phyloP scores from a whole-genome alignment of 2,329 filamentous ascomycete genomes.

The Achaetomium macrosporum region DNA sequence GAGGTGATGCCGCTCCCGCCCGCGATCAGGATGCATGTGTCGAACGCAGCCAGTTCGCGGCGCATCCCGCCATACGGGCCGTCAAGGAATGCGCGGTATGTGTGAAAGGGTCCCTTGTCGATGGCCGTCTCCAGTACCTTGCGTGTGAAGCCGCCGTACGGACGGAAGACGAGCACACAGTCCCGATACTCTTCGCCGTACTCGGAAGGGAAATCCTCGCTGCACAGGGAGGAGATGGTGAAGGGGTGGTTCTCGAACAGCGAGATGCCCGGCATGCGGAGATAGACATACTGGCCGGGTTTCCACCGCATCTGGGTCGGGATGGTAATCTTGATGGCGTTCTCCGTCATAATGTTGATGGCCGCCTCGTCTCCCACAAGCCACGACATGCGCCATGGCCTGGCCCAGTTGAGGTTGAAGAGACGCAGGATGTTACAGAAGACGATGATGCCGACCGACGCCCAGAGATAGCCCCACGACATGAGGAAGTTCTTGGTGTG shows the following conservation, averaged over 20 bases:
- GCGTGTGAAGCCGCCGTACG: constrained; percentile 84
- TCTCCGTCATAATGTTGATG: constrained; percentile 82
- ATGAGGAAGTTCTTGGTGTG: constrained; percentile 88
- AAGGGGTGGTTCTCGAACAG: constrained; percentile 92
- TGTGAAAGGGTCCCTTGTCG: constrained; percentile 82
- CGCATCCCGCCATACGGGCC: constrained; percentile 95
- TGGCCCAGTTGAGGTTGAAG: constrained; percentile 85
- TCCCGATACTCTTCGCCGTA: constrained; percentile 86
- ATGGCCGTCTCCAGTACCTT: constrained; percentile 78
- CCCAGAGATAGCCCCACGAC: constrained; percentile 84
- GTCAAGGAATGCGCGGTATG: constrained; percentile 86
- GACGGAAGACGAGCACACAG: constrained; percentile 85
- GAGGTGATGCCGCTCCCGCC: constrained; percentile 94
- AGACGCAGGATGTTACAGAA: constrained; percentile 68
- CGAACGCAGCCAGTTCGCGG: constrained; percentile 81
- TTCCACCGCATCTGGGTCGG: constrained; percentile 90
- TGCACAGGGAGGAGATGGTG: constrained; percentile 87
- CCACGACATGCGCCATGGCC: constrained; percentile 72
- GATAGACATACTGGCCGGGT: constrained; percentile 89
- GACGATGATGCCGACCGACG: constrained; percentile 72
- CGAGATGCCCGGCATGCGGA: constrained; percentile 89
- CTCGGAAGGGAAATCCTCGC: constrained; percentile 85
- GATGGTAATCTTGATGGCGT: constrained; percentile 92
- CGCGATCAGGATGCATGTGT: constrained; percentile 87
- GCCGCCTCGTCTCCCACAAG: constrained; percentile 87